phyloP scores from a whole-genome alignment of 352 stramenopile species.

The Phytophthora cryptogea region DNA sequence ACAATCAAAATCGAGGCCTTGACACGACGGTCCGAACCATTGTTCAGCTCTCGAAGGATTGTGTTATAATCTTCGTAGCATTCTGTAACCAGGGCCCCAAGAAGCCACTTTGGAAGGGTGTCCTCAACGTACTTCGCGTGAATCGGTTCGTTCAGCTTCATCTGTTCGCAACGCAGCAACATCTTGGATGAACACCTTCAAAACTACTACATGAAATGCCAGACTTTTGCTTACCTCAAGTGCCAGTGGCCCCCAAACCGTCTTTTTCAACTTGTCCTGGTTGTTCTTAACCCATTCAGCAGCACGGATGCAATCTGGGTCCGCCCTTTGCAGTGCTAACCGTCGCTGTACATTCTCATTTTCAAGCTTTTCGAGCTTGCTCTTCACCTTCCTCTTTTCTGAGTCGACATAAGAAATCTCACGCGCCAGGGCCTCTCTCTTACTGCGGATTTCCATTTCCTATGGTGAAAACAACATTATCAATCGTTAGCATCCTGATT shows the following conservation, averaged over 20 bases:
- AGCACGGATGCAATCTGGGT: conserved; percentile 75
- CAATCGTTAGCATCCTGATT: background rate
- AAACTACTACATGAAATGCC: background rate
- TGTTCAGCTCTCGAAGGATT: conserved; percentile 70
- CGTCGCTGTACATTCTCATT: conserved; percentile 80
- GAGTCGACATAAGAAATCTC: conserved; percentile 55
- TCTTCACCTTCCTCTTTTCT: conserved; percentile 51
- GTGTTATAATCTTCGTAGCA: conserved; percentile 85
- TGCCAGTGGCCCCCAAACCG: conserved; percentile 83
- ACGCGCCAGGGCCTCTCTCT: conserved; percentile 56
- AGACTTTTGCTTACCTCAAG: conserved; percentile 53
- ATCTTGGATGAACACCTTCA: background rate
- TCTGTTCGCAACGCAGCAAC: conserved; percentile 28
- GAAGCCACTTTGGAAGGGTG: conserved; percentile 79
- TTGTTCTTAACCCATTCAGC: conserved; percentile 83
- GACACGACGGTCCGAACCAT: conserved; percentile 47
- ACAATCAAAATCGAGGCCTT: conserved; percentile 78
- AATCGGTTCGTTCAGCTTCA: conserved; percentile 79
- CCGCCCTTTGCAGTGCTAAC: conserved; percentile 53
- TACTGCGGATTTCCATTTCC: conserved; percentile 74
- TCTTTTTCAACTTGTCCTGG: conserved; percentile 62
- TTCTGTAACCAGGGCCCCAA: conserved; percentile 75
- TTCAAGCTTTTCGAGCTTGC: conserved; percentile 67
- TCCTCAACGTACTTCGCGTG: conserved; percentile 88
- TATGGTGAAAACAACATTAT: conserved; percentile 25